Base-by-base conservation (phyloP, 345 rosid species). In the Carallia pectinifolia region DNA sequence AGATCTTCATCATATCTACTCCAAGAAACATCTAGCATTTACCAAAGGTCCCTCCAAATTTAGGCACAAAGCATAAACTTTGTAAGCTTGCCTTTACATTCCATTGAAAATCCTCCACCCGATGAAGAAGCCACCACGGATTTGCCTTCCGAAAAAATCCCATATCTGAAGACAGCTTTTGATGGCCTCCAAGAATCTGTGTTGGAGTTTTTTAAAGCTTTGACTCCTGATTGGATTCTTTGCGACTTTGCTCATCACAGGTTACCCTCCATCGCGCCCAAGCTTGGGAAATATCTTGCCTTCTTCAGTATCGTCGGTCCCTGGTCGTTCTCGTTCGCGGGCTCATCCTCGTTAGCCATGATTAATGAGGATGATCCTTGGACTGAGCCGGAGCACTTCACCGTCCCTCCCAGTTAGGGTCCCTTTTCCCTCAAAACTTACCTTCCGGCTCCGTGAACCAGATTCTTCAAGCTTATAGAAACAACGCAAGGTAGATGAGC, bases 231-330 rank as follows among this genome's bases (percentile, higher is more conserved):
- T 58, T 83, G 85, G 87, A 38, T 85, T 39, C 47, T 85, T 59
- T 80, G 73, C 39, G 89, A 85, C 67, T 85, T 79, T 19, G 76
- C 85, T 53, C 71, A 85, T 54, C 81, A 80, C 59, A 83, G 85
- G 89, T 79, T 85, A 6, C 89, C 87, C 0, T 5, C 74, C 0
- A 17, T 81, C 0, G 84, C 85, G 1, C 50, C 71, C 10, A 47
- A 71, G 37, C 67, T 79, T 0, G 78, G 81, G 7, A 59, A 81
- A 62, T 76, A 79, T 0, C 62, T 79, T 9, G 85, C 76, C n/a
- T 77, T 67, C 74, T 83, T 83, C 33, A 64, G 66, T 34, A 70
- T 81, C 53, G 83, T 83, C 39, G 68, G 72, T 39, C 82, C 89
- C 0, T 61, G 77, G 0, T 8, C 61, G 18, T 36, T 81, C 29